These are phyloP conservation scores for Russula griseocarnosa DNA, from an alignment of 768 basidiomycete genomes.

Conservation along the genomic window DNA sequence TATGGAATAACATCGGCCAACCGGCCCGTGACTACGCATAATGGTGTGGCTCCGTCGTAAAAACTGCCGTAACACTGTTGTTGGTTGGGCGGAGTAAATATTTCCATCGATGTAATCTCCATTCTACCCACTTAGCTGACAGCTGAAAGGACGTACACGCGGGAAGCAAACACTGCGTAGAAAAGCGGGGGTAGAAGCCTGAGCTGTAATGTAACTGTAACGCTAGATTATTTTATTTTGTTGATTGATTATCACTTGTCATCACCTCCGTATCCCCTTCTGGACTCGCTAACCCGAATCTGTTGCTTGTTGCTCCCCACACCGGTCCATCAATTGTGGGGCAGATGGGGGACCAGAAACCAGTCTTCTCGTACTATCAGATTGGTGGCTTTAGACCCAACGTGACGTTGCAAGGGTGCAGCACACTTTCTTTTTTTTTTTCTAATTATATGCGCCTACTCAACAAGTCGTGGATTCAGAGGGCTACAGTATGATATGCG, in stretches of 20 bases:
- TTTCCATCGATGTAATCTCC: too few species aligned
- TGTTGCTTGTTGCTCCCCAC: background rate
- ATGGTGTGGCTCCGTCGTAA: too few species aligned
- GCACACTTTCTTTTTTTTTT: constrained; percentile 3
- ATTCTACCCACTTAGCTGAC: too few species aligned
- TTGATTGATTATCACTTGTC: background rate
- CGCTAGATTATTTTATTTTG: background rate
- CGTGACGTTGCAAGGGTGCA: constrained; percentile 19
- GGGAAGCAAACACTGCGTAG: too few species aligned
- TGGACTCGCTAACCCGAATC: background rate
- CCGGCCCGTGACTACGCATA: background rate
- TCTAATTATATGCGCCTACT: background rate
- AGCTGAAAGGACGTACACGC: too few species aligned
- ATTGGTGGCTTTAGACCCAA: constrained; percentile 27
- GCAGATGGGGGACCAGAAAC: constrained; percentile 16
- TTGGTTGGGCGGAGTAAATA: too few species aligned
- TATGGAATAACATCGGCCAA: background rate
- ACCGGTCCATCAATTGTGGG: background rate
- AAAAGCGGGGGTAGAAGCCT: background rate
- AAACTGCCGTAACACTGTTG: too few species aligned
- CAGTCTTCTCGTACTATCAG: constrained; percentile 23
- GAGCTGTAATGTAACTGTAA: constrained; percentile 1
- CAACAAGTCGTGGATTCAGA: constrained; percentile 14
- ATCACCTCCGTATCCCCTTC: constrained; percentile 6
- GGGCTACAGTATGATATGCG: constrained; percentile 10